These are phyloP conservation scores for Exophiala calicioides DNA, from an alignment of 2,329 filamentous ascomycete species.

Conservation along the genomic window DNA sequence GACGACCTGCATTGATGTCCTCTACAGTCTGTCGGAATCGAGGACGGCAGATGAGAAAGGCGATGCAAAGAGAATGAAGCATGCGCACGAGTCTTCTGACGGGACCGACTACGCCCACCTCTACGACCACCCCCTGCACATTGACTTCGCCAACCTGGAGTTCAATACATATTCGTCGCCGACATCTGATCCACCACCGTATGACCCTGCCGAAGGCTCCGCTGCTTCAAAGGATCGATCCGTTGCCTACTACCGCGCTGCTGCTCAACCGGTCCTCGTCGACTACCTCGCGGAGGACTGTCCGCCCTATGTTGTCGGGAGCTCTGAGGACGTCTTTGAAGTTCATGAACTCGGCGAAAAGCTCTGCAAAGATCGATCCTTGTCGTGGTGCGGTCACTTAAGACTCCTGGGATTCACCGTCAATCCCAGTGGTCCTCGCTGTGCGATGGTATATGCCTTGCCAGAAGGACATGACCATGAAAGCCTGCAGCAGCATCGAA, in stretches of 20 bases:
- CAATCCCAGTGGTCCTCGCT: conserved; percentile 26
- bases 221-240: conserved; percentile 20
- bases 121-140: conserved; percentile 29
- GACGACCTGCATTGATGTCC: conserved; percentile 63
- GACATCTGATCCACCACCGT: conserved; percentile 29
- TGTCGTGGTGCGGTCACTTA: conserved; percentile 35
- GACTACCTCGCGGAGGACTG: conserved; percentile 28
- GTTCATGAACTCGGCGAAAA: conserved; percentile 27
- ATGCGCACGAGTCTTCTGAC: conserved; percentile 18
- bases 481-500: conserved; percentile 27
- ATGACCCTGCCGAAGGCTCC: conserved; percentile 27
- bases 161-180: conserved; percentile 22
- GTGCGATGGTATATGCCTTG: conserved; percentile 31
- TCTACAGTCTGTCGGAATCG: conserved; percentile 64
- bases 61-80: conserved; percentile 22
- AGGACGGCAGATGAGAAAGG: conserved; percentile 38
- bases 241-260: conserved; percentile 26
- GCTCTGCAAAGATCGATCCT: conserved; percentile 19
- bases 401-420: conserved; percentile 43
- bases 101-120: conserved; percentile 20
- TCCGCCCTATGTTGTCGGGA: conserved; percentile 25
- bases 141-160: conserved; percentile 28
- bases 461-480: conserved; percentile 27
- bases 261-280: conserved; percentile 26
- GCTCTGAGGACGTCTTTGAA: conserved; percentile 29